Evolutionary conservation across 257 asterid genomes (phyloP), one percentile per base, ranked within the genome.

Genomic region (Craterostigma plantagineum): DNA sequence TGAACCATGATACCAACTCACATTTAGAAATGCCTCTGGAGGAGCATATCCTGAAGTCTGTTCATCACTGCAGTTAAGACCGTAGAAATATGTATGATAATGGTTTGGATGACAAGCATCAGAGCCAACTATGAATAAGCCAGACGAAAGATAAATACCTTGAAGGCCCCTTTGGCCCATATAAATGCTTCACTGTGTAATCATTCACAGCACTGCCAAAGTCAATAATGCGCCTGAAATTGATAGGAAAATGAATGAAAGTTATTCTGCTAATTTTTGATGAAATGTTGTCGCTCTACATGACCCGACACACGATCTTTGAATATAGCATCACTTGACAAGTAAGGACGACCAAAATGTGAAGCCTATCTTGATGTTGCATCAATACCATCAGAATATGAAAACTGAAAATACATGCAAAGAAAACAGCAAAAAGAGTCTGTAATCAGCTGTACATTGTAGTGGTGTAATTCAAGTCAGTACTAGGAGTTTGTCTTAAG

Each of bases 121-220:
- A 23, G 30, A 6, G 30, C 30, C 30, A n/a, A n/a, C n/a, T n/a
- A n/a, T 30, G 42, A 46, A 44, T 52, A 30, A 16, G 58, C 56
- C 49, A 36, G 35, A 15, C 45, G 47, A 55, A 55, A 57, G 54
- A 64, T 37, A 17, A 50, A 57, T 82, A 87, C 98, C 98, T 74
- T 34, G 95, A 87, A 66, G 98, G 98, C 41, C 98, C 98, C 41
- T 55, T 51, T 46, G 92, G 70, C 14, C 95, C 95, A 54, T 82
- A 87, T 43, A 87, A 72, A 50, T 79, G 80, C 69, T 79, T 83
- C 72, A 79, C 52, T 3, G 98, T 82, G 66, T 76, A 87, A 62
- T 75, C 93, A 63, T 82, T 81, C 67, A 87, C 66, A 49, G 93
- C 90, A 51, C 98, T 87, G 16, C 95, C 98, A 43, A 87, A 87